Conservation (phyloP, 257 asterid genomes). For the Knoxia roxburghii region DNA sequence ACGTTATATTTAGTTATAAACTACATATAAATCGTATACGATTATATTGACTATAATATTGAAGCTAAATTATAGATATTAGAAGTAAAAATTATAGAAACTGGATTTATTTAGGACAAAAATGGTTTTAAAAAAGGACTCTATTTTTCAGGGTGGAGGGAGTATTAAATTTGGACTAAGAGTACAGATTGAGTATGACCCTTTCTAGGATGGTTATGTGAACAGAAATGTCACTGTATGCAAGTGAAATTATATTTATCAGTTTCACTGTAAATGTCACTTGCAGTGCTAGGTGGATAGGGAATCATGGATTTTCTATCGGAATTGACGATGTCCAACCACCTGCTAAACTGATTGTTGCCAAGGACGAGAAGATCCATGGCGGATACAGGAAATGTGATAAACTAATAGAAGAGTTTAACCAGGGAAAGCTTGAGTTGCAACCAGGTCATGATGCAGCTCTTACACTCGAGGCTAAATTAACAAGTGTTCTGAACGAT, state of each 20-base stretch:
- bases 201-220: background rate
- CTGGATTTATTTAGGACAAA: too few species aligned
- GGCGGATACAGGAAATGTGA: constrained; percentile 57
- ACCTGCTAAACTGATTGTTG: constrained; percentile 45
- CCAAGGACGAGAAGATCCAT: constrained; percentile 51
- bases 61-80: too few species aligned
- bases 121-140: too few species aligned
- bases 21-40: too few species aligned
- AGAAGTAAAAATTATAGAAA: too few species aligned
- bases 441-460: constrained; percentile 84
- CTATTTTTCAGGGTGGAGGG: too few species aligned
- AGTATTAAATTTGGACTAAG: background rate
- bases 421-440: constrained; percentile 65
- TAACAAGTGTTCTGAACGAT: constrained; percentile 55
- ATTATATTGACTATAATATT: too few species aligned
- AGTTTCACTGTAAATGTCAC: constrained; percentile 12
- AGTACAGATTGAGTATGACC: background rate
- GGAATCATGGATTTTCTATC: constrained; percentile 96
- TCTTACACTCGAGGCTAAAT: constrained; percentile 86
- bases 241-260: background rate
- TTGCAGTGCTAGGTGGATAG: constrained; percentile 95
- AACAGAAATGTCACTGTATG: background rate
- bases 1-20: too few species aligned
- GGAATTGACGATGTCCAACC: constrained; percentile 96
- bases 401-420: constrained; percentile 44